Conservation (phyloP, 805 yeast species). For the Diddensiella santjacobensis region DNA sequence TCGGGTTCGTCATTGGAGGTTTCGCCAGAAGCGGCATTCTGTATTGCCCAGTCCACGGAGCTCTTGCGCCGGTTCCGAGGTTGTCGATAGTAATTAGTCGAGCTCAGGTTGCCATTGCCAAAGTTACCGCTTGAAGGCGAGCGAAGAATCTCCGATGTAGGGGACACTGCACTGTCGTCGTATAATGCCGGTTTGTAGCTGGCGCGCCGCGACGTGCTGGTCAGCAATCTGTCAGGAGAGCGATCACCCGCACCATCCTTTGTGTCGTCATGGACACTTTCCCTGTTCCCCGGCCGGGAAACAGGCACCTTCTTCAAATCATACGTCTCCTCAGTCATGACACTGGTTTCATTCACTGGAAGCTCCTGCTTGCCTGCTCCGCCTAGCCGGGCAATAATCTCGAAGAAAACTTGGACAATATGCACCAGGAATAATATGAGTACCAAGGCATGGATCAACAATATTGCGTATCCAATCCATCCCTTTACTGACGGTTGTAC, state of each 20-base stretch:
- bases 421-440: slow-evolving; percentile 29
- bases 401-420: slow-evolving; percentile 27
- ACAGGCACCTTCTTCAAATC: slow-evolving; percentile 8
- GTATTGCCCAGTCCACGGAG: slow-evolving; percentile 22
- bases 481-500: slow-evolving; percentile 23
- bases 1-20: slow-evolving; percentile 4
- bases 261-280: background rate
- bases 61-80: slow-evolving; percentile 21
- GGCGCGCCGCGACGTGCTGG: slow-evolving; percentile 1
- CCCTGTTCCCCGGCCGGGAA: slow-evolving; percentile 1
- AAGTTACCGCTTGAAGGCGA: slow-evolving; percentile 16
- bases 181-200: background rate
- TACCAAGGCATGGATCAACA: slow-evolving; percentile 30
- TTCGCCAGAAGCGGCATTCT: background rate
- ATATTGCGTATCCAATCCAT: slow-evolving; percentile 33
- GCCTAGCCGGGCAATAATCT: slow-evolving; percentile 20
- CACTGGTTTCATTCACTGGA: background rate
- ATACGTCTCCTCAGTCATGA: background rate
- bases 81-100: slow-evolving; percentile 20
- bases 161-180: slow-evolving; percentile 8
- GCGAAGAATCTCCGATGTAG: slow-evolving; percentile 15
- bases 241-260: background rate
- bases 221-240: slow-evolving; percentile 3
- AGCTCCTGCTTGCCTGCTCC: slow-evolving; percentile 17
- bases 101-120: background rate